Percentiles rank a stretch among this genome's conserved stretches.
phyloP scores from a whole-genome alignment of 2,329 filamentous ascomycete species.

The Xylariomycetidae sp. region DNA sequence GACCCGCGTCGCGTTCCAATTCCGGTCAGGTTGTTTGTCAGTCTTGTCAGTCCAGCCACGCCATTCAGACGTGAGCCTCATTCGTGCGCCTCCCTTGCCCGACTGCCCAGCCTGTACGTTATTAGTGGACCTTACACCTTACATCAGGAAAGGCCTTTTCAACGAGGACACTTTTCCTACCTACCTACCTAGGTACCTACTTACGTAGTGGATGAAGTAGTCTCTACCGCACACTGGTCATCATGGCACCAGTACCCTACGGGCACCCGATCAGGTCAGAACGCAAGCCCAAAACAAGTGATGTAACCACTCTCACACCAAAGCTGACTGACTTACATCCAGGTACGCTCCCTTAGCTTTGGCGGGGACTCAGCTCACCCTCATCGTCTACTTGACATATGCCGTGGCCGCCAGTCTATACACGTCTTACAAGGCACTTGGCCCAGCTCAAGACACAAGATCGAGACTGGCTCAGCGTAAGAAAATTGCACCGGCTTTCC shows the following conservation, averaged over 20 bases:
- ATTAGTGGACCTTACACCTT: too few relatives aligned
- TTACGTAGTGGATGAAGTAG: background rate
- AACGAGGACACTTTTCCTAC: too few relatives aligned
- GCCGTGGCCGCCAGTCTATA: slow-evolving; percentile 28
- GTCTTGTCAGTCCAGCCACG: too few relatives aligned
- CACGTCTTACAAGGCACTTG: slow-evolving; percentile 28
- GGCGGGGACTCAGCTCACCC: slow-evolving; percentile 21
- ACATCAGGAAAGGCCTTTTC: too few relatives aligned
- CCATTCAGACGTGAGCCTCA: too few relatives aligned
- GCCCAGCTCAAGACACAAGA: slow-evolving; percentile 31
- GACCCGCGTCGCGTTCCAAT: too few relatives aligned
- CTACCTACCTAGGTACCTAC: too few relatives aligned
- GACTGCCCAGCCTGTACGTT: too few relatives aligned
- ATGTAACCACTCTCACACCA: too few relatives aligned
- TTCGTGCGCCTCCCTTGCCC: too few relatives aligned
- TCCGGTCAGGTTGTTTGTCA: too few relatives aligned
- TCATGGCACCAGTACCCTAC: slow-evolving; percentile 25
- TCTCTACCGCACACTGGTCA: slow-evolving; percentile 6
- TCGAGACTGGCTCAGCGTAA: slow-evolving; percentile 27
- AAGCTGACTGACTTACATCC: slow-evolving; percentile 3
- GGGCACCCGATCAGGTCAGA: slow-evolving; percentile 21
- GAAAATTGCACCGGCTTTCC: slow-evolving; percentile 28
- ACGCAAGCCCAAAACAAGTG: background rate
- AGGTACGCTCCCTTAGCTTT: slow-evolving; percentile 28
- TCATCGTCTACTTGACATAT: slow-evolving; percentile 27